These are phyloP conservation scores for Chaetomium olivaceum DNA, from an alignment of 2,329 filamentous ascomycete species.

Conservation along the genomic window DNA sequence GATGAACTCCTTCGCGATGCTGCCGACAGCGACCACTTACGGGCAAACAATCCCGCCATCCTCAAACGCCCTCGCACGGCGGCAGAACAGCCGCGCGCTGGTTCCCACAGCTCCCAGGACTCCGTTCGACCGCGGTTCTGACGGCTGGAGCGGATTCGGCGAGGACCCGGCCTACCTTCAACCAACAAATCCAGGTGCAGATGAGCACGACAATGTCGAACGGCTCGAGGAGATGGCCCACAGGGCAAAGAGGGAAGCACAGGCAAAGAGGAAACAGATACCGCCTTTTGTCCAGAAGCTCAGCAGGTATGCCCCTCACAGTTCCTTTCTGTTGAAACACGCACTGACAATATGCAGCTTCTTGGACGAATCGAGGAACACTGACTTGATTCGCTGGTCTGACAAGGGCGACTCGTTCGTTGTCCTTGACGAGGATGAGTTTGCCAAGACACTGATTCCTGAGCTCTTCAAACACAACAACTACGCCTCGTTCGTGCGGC, in stretches of 20 bases:
- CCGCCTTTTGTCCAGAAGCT: constrained; percentile 97
- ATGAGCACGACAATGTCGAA: constrained; percentile 71
- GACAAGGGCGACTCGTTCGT: constrained; percentile 96
- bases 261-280: constrained; percentile 90
- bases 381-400: constrained; percentile 94
- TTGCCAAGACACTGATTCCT: constrained; percentile 93
- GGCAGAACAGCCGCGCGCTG: constrained; percentile 53
- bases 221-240: constrained; percentile 77
- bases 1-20: constrained; percentile 44
- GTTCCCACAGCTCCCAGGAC: constrained; percentile 45
- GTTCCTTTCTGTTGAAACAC: background rate
- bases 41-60: constrained; percentile 34
- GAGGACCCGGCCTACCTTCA: constrained; percentile 46
- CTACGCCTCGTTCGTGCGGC: constrained; percentile 92
- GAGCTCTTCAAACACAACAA: constrained; percentile 99
- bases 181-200: constrained; percentile 40
- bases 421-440: constrained; percentile 95
- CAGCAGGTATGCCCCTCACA: constrained; percentile 67
- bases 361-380: constrained; percentile 88
- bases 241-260: constrained; percentile 81
- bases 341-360: constrained; percentile 61
- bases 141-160: constrained; percentile 44
- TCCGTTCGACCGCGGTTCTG: constrained; percentile 34
- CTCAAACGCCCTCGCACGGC: constrained; percentile 54
- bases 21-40: constrained; percentile 34